Evolutionary conservation across 495 filamentous ascomycete genomes (phyloP), one percentile per base, ranked within the genome.

Genomic region (Neurospora sublineolata): DNA sequence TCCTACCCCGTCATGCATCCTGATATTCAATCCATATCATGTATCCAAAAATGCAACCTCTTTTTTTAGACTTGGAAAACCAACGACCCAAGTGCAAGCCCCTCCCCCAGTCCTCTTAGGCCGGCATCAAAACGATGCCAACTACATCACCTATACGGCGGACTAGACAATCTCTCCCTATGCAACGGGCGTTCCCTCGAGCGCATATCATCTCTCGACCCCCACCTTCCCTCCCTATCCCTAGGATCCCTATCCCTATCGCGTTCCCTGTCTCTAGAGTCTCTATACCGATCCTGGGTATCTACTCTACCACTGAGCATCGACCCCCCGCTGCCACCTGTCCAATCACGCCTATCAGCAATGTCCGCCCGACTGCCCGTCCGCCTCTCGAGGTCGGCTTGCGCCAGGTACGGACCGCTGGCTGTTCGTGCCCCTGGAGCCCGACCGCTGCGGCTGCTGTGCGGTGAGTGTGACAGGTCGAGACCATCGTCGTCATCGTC

Each of bases 331-430:
- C 23, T 27, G 5, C 52, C 52, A 27, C 52, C 52, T 0, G 52
- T 64, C 52, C 52, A 64, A 18, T 64, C 52, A 27, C 73, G 72
- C 38, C 77, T 42, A 18, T 78, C 79, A 36, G 33, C 33, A n/a
- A 76, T 60, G 41, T 81, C 79, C 3, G 79, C 70, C 64, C 80
- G 79, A 67, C 79, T 81, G 41, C 79, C 79, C 1, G 78, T 76
- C 71, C 79, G 73, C 68, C 79, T 75, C 16, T 69, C 73, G 11
- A 71, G 36, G 10, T 70, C 60, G 37, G 79, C 77, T 27, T 75
- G 79, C 11, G 46, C 7, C 8, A 67, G 12, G 12, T 68, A 67
- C 7, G 52, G 52, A 18, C 52, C 46, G 46, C 4, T 64, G 52
- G 27, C 52, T 36, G 27, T 64, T 12, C 52, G 52, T 60, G 44